Evolutionary conservation across 305 asterid species (phyloP).

Genomic region (Solanum hybrid): DNA sequence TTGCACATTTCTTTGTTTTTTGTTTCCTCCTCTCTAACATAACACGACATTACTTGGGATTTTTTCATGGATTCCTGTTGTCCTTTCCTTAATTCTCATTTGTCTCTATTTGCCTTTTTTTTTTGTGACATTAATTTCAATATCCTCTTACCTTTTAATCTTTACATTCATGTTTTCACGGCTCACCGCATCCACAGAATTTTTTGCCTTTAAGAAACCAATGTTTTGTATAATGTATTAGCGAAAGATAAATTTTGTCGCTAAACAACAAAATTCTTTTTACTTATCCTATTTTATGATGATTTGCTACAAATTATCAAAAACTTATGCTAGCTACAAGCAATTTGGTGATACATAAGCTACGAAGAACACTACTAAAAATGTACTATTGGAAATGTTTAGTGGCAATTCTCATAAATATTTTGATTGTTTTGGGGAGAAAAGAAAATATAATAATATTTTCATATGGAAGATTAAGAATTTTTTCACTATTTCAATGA

Average conservation of each 20-base stretch:
- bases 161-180: background rate
- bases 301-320: background rate
- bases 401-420: background rate
- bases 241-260: background rate
- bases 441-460: too few species aligned
- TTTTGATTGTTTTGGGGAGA: background rate
- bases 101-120: constrained; percentile 3
- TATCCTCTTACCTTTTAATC: background rate
- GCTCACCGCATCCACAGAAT: background rate
- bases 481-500: background rate
- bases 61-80: constrained; percentile 44
- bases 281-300: background rate
- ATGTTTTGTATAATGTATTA: background rate
- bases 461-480: background rate
- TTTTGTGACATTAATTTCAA: background rate
- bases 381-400: background rate
- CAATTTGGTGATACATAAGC: background rate
- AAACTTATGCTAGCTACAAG: background rate
- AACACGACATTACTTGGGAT: constrained; percentile 40
- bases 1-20: constrained; percentile 1
- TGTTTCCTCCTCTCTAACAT: constrained; percentile 14
- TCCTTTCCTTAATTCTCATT: constrained; percentile 19
- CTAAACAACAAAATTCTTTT: background rate
- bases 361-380: background rate
- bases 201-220: background rate